A percentile compares a stretch with the other conserved stretches of the same genome.
These are phyloP conservation scores for Pseudogymnoascus sp. DNA, from an alignment of 2,329 filamentous ascomycete genomes.

Conservation along the genomic window DNA sequence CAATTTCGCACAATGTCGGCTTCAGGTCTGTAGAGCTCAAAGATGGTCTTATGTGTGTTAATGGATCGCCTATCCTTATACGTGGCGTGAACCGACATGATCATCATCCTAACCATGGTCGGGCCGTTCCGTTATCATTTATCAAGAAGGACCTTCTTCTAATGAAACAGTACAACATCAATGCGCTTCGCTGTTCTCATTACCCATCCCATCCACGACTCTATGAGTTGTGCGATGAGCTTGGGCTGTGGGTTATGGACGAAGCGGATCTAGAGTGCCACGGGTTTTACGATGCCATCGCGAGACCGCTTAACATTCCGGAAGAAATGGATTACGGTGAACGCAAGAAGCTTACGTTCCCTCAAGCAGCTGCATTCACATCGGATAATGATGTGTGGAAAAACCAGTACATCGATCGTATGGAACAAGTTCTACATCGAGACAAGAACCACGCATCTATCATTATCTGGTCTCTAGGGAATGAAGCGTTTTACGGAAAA, in stretches of 20 bases:
- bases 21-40: constrained; percentile 57
- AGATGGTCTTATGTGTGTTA: constrained; percentile 51
- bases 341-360: constrained; percentile 47
- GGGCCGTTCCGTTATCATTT: constrained; percentile 44
- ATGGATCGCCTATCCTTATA: constrained; percentile 51
- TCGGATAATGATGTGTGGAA: constrained; percentile 53
- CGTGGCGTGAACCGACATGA: constrained; percentile 62
- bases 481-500: constrained; percentile 62
- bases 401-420: constrained; percentile 59
- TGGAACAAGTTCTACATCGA: constrained; percentile 52
- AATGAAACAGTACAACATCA: constrained; percentile 66
- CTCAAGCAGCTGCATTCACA: constrained; percentile 47
- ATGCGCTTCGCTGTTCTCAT: constrained; percentile 60
- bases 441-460: constrained; percentile 65
- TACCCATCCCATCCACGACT: constrained; percentile 55
- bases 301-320: constrained; percentile 42
- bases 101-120: constrained; percentile 51
- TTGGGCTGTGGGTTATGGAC: constrained; percentile 55
- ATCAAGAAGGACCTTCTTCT: constrained; percentile 52
- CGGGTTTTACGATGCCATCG: constrained; percentile 34
- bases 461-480: constrained; percentile 65
- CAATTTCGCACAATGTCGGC: constrained; percentile 40
- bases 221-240: constrained; percentile 53
- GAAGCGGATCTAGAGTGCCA: constrained; percentile 46
- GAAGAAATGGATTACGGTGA: constrained; percentile 51